These are phyloP conservation scores for Leishmania martiniquensis DNA, from an alignment of 208 protist genomes.

Conservation along the genomic window DNA sequence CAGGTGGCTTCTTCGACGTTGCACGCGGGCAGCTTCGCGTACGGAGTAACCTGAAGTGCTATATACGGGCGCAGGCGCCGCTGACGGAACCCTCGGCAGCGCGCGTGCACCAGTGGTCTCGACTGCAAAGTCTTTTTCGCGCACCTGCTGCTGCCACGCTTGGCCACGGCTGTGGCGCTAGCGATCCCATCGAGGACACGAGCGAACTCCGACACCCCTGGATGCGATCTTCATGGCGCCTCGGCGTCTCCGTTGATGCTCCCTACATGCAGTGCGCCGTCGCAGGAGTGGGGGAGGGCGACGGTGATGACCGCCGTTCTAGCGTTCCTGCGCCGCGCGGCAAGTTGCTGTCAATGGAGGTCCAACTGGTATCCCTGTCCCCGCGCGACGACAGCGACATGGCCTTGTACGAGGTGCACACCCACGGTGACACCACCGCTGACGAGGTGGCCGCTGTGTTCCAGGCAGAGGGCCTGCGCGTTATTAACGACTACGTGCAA, in stretches of 20 bases:
- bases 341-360: conserved; percentile 32
- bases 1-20: conserved; percentile 39
- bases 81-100: conserved; percentile 25
- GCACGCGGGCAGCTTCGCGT: conserved; percentile 28
- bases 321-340: conserved; percentile 10
- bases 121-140: conserved; percentile 21
- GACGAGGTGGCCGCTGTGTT: conserved; percentile 77
- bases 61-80: conserved; percentile 15
- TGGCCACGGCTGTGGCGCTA: no score
- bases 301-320: neutral
- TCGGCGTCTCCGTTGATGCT: conserved; percentile 34
- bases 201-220: conserved; percentile 31
- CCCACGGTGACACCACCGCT: conserved; percentile 40
- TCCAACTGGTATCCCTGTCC: conserved; percentile 44
- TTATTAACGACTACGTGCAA: conserved; percentile 78
- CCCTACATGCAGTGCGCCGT: conserved; percentile 24
- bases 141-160: neutral
- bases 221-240: conserved; percentile 23
- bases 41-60: conserved; percentile 17
- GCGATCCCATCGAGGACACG: neutral
- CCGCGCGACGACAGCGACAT: conserved; percentile 34
- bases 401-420: conserved; percentile 72
- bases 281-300: neutral
- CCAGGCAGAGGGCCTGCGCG: conserved; percentile 50
- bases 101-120: conserved; percentile 15